A percentile compares a stretch with the other conserved stretches of the same genome.
These are phyloP conservation scores for Panaeolus papilionaceus DNA, from an alignment of 768 basidiomycete genomes.

Conservation along the genomic window DNA sequence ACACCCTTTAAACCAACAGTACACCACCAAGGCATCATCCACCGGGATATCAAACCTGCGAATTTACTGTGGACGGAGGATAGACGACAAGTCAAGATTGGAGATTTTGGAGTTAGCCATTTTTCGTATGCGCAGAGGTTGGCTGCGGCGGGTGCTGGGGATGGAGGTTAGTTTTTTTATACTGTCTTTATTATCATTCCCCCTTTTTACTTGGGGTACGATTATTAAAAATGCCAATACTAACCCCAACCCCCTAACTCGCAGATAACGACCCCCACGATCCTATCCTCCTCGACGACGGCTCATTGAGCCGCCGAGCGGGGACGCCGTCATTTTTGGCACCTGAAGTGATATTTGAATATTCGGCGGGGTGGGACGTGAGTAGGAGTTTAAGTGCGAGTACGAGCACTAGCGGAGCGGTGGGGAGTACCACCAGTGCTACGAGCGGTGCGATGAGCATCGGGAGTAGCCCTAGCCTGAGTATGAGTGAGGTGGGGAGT, in stretches of 20 bases:
- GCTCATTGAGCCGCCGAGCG: constrained; percentile 87
- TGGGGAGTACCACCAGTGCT: too few relatives aligned
- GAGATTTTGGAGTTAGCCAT: constrained; percentile 97
- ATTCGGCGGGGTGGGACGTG: constrained; percentile 22
- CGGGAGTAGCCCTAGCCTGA: background rate
- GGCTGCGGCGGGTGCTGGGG: constrained; percentile 62
- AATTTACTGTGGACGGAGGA: constrained; percentile 93
- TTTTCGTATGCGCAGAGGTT: constrained; percentile 90
- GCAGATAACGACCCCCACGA: constrained; percentile 52
- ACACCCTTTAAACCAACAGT: constrained; percentile 52
- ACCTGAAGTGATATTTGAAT: constrained; percentile 89
- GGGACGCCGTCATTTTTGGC: constrained; percentile 97
- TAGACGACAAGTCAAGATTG: constrained; percentile 92
- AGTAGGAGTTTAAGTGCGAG: background rate
- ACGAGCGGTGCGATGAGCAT: background rate
- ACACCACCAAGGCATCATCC: constrained; percentile 97
- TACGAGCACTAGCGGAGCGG: too few relatives aligned
- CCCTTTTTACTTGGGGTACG: too few relatives aligned
- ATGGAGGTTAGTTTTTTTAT: constrained; percentile 26
- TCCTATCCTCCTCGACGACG: constrained; percentile 79
- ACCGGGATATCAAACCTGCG: constrained; percentile 98
- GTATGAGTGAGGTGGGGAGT: constrained; percentile 12
- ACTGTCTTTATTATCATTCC: background rate
- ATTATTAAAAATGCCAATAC: too few relatives aligned
- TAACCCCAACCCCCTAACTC: too few relatives aligned